Percentiles rank a stretch among this genome's conserved stretches.
phyloP scores from a whole-genome alignment of 176 grass and related monocot species.

The Cymbopogon citratus region DNA sequence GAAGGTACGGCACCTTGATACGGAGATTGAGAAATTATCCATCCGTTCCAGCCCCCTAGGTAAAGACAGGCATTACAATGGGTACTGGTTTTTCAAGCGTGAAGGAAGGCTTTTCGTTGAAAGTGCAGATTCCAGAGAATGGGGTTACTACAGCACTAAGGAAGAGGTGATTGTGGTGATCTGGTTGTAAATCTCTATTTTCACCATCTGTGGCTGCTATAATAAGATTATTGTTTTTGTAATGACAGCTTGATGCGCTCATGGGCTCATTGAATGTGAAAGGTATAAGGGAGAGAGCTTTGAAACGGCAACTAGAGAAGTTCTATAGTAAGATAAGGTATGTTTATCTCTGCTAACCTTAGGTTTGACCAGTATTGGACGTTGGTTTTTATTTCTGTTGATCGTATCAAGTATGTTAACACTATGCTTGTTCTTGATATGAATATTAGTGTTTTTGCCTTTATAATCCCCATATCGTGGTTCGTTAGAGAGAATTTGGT shows the following conservation, averaged over 20 bases:
- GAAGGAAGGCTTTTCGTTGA: slow-evolving; percentile 89
- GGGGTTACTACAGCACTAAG: slow-evolving; percentile 82
- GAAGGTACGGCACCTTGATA: slow-evolving; percentile 44
- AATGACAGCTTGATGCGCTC: slow-evolving; percentile 65
- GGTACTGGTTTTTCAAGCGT: slow-evolving; percentile 68
- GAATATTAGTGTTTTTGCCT: background rate
- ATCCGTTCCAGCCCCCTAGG: slow-evolving; percentile 73
- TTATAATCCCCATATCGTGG: background rate
- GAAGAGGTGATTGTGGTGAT: slow-evolving; percentile 56
- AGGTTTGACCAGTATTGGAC: background rate
- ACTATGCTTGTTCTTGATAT: background rate
- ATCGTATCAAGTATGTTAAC: background rate
- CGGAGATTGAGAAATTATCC: slow-evolving; percentile 67
- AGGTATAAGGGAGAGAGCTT: slow-evolving; percentile 74
- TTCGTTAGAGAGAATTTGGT: background rate
- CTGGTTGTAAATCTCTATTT: background rate
- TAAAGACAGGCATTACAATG: slow-evolving; percentile 71
- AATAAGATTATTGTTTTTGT: background rate
- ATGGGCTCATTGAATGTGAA: slow-evolving; percentile 71
- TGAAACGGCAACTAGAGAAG: slow-evolving; percentile 70
- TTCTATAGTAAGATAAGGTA: slow-evolving; percentile 74
- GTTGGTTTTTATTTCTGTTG: background rate
- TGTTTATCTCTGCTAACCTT: background rate
- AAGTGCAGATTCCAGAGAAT: slow-evolving; percentile 57
- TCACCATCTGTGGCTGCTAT: background rate